phyloP scores from a whole-genome alignment of 176 grass and related monocot genomes.

The Metroxylon sagu region DNA sequence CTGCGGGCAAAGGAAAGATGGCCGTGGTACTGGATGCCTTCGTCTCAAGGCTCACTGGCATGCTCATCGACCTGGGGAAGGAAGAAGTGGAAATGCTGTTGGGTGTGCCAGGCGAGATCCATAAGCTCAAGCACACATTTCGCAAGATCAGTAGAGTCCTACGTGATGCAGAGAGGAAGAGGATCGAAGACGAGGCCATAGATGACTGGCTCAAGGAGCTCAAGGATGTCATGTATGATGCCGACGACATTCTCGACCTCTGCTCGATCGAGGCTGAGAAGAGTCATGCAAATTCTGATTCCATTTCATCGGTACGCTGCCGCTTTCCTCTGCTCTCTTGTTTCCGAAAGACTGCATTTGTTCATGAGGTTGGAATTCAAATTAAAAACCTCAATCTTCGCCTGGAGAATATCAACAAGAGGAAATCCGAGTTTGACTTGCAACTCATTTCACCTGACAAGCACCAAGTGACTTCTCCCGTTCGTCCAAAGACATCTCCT shows the following conservation, averaged over 20 bases:
- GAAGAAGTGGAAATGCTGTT: constrained; percentile 8
- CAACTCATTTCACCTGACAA: background rate
- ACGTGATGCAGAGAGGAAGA: constrained; percentile 30
- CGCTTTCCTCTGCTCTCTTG: constrained; percentile 41
- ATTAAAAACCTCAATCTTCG: constrained; percentile 38
- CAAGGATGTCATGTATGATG: constrained; percentile 32
- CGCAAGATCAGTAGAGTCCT: constrained; percentile 24
- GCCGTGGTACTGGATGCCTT: too few relatives aligned
- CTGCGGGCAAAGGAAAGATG: too few relatives aligned
- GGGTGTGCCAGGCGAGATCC: constrained; percentile 29
- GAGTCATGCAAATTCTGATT: constrained; percentile 14
- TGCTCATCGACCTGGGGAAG: background rate
- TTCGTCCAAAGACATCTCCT: background rate
- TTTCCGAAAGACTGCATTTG: constrained; percentile 22
- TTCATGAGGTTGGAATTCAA: constrained; percentile 10
- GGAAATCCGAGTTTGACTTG: constrained; percentile 40
- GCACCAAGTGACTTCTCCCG: background rate
- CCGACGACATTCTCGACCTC: constrained; percentile 33
- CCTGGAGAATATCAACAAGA: constrained; percentile 34
- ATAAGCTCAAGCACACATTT: constrained; percentile 23
- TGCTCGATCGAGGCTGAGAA: constrained; percentile 29
- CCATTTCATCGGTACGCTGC: background rate
- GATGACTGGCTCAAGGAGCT: constrained; percentile 36
- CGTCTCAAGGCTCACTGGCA: too few relatives aligned
- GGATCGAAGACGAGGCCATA: constrained; percentile 16